Base-by-base conservation (phyloP, 331 rosid genomes). In the Quercus lobata region DNA sequence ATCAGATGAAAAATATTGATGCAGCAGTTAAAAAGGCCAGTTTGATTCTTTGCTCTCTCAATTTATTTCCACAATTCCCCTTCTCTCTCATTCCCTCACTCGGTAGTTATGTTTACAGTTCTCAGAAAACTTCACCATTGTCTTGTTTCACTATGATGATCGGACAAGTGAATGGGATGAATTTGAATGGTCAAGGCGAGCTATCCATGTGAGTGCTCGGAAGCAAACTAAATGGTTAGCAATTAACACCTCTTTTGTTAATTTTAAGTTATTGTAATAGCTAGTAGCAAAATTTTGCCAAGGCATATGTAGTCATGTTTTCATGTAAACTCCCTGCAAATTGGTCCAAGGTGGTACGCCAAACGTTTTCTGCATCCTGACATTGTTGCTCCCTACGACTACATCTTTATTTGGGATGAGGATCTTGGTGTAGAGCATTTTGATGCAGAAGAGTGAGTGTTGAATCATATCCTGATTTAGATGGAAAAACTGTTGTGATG, bases 141-240 rank as follows among this genome's bases (percentile, higher is more conserved):
- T 95, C 65, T 89, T 95, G 86, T 95, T 95, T 87, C 98, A 95
- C 93, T 95, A 95, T 61, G 98, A 95, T 83, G 97, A 94, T 37
- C 79, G 84, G 35, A 85, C 88, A 52, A 91, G 86, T 85, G 98
- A 92, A 53, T 94, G 97, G 97, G 84, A 91, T 10, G 79, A 91
- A 15, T 87, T 91, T 86, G 97, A 95, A 77, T 95, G 98, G 98
- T 92, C 98, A n/a, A 91, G 86, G 81, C 77, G 82, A 84, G 98
- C 90, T 37, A 89, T 95, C 79, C 98, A 95, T 78, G 79, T 95
- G 72, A 88, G 94, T 86, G 89, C 76, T 56, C 83, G 6, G 71
- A 95, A 90, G 90, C 98, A 95, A 88, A 89, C 97, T 72, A 95
- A 95, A 95, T 95, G 98, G 97, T 94, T 81, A 74, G 92, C 56